phyloP scores from a whole-genome alignment of 208 protist genomes.

The Trypanosomatidae sp. region DNA sequence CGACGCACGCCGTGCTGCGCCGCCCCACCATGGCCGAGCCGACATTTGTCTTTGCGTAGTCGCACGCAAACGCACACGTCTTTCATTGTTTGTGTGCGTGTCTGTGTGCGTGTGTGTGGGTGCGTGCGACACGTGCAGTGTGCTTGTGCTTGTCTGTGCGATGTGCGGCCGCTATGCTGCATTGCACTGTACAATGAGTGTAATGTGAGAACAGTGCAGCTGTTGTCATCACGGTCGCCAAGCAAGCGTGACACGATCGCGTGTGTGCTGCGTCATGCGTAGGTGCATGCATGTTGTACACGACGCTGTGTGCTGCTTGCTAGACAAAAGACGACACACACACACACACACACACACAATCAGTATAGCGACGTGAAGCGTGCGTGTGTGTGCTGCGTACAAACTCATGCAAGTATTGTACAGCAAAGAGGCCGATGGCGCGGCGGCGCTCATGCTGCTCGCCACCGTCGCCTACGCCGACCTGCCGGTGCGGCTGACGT shows the following conservation, averaged over 20 bases:
- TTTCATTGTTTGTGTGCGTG: background rate
- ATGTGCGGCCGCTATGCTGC: too few species aligned
- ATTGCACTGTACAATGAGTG: background rate
- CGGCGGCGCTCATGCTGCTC: constrained; percentile 32
- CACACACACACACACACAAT: background rate
- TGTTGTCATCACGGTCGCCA: constrained; percentile 1
- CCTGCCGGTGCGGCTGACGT: too few species aligned
- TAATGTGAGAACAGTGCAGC: background rate
- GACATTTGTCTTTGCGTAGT: constrained; percentile 38
- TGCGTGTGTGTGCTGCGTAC: background rate
- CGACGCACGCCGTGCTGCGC: constrained; percentile 39
- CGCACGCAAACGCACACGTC: background rate
- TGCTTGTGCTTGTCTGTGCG: background rate
- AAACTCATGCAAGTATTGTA: constrained; percentile 19
- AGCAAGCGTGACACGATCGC: too few species aligned
- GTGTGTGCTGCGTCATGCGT: too few species aligned
- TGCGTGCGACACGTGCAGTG: background rate
- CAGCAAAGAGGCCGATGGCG: constrained; percentile 29
- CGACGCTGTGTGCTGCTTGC: background rate
- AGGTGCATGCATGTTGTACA: too few species aligned
- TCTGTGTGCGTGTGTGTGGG: constrained; percentile 2
- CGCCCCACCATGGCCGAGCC: constrained; percentile 32
- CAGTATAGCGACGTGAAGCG: background rate
- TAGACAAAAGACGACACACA: background rate
- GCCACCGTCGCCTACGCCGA: constrained; percentile 39